phyloP scores from a whole-genome alignment of 176 grass and related monocot genomes.

The Olyra latifolia region DNA sequence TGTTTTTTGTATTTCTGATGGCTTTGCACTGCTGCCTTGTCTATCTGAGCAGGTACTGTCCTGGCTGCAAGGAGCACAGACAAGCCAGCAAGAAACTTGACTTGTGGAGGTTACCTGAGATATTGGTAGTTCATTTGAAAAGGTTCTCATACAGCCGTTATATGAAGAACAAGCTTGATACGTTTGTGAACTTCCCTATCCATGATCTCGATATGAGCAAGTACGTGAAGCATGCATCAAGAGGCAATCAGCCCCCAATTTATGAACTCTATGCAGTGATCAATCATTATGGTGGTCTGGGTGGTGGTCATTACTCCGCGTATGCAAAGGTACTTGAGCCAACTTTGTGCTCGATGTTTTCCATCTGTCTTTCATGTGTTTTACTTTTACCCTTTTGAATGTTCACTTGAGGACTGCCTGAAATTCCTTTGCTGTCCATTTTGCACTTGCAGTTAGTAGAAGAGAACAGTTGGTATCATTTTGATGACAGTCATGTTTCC shows the following conservation, averaged over 20 bases:
- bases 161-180: constrained; percentile 97
- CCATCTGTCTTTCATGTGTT: not conserved
- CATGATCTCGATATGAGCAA: constrained; percentile 81
- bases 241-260: constrained; percentile 4
- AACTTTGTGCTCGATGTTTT: not conserved
- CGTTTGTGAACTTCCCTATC: constrained; percentile 91
- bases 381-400: not conserved
- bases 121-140: constrained; percentile 95
- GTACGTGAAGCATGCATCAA: constrained; percentile 47
- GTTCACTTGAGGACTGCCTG: not conserved
- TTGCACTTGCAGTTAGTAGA: constrained; percentile 60
- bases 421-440: constrained; percentile 18
- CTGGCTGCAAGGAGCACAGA: constrained; percentile 94
- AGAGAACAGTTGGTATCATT: constrained; percentile 93
- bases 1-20: constrained; percentile 6
- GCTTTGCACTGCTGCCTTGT: not conserved
- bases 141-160: constrained; percentile 96
- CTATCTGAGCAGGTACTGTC: constrained; percentile 72
- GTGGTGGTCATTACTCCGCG: constrained; percentile 95
- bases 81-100: constrained; percentile 98
- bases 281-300: constrained; percentile 95
- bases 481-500: constrained; percentile 96
- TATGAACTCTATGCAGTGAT: constrained; percentile 96
- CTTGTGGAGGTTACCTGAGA: constrained; percentile 95
- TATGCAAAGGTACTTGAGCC: constrained; percentile 72